Evolutionary conservation across 2,329 filamentous ascomycete genomes (phyloP), one percentile per base, ranked within the genome.

Genomic region (Xylariomycetidae sp.): DNA sequence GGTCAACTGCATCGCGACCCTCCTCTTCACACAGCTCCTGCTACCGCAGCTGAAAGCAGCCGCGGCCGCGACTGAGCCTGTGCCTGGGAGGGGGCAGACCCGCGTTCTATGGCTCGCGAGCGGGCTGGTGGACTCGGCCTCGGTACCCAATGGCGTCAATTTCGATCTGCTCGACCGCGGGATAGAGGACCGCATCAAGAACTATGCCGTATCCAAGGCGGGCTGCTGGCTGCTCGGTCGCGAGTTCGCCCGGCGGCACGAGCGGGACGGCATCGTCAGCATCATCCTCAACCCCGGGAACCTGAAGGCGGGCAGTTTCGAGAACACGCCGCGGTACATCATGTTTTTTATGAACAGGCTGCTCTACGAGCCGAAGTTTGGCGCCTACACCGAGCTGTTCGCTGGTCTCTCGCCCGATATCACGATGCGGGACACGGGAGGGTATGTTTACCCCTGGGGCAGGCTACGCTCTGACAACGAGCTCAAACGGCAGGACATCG

Each of bases 271-370:
- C 1, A 36, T 45, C 26, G 34, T 61, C 20, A 56, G 49, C 31
- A 44, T 61, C 12, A 44, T 48, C 8, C 41, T 54, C 17, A 60
- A 61, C 39, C 59, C 61, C 0, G 62, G 62, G 4, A 61, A 61
- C 36, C 36, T 61, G 15, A 47, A 40, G 17, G 48, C 54, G 1
- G 49, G 50, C 18, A 17, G 33, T 9, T 48, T 41, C 20, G 35
- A 39, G 13, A 39, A 37, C n/a, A 46, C 44, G 23, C 16, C 44
- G 17, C 31, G 26, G n/a, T 26, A 31, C 9, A 7, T 38, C 6
- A 34, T 40, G 27, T 37, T 38, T 26, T 22, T 41, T 13, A 15
- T 45, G 14, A 33, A 38, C 11, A 12, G 36, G 9, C 16, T 33
- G 6, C 27, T 44, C 11, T 35, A 45, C 16, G 31, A 39, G 12